phyloP scores from a whole-genome alignment of 2,329 filamentous ascomycete genomes.

The Trichoderma sp. region DNA sequence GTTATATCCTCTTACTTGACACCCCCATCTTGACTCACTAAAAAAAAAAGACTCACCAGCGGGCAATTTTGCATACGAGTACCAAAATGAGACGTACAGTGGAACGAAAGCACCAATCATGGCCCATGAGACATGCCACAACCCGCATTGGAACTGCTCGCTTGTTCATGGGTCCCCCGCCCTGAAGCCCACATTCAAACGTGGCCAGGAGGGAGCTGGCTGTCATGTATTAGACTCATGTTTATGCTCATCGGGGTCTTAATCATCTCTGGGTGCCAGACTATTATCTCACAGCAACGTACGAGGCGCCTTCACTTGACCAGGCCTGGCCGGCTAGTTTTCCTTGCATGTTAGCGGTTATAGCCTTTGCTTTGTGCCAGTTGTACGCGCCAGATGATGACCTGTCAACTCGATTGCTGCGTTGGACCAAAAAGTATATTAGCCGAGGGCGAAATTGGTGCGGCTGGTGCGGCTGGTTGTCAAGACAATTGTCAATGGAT shows the following conservation, averaged over 20 bases:
- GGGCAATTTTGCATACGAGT: background rate
- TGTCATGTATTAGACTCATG: background rate
- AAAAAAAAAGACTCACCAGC: background rate
- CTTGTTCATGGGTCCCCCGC: background rate
- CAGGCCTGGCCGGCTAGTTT: background rate
- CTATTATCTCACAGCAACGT: background rate
- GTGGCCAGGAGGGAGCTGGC: background rate
- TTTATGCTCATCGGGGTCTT: background rate
- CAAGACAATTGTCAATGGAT: background rate
- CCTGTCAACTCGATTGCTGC: background rate
- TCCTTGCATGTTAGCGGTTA: background rate
- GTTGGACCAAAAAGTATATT: slow-evolving; percentile 7
- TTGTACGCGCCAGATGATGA: background rate
- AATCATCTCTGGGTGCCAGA: background rate
- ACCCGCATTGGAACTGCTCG: background rate
- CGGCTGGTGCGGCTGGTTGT: slow-evolving; percentile 18
- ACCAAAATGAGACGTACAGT: background rate
- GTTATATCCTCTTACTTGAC: background rate
- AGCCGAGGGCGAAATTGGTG: slow-evolving; percentile 7
- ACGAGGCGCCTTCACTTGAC: slow-evolving; percentile 1
- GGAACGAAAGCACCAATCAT: background rate
- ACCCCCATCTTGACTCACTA: background rate
- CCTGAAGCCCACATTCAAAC: background rate
- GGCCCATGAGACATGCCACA: background rate
- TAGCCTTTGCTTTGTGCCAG: background rate